Evolutionary conservation across 768 basidiomycete species (phyloP).

Genomic region (Ramaria rubella): DNA sequence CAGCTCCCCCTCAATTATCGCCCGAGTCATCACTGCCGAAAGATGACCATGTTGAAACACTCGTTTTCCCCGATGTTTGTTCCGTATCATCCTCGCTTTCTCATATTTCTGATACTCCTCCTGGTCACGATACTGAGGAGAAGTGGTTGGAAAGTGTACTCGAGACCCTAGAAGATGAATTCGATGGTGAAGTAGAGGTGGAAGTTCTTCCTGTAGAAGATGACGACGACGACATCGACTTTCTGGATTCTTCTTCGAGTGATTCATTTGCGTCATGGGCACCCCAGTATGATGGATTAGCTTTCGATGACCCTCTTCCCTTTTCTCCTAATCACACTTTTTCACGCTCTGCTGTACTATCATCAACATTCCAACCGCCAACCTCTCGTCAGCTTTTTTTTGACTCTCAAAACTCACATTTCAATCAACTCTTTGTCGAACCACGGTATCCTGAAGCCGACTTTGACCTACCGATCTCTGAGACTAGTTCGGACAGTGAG

Average conservation of each 20-base stretch:
- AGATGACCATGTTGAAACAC: constrained; percentile 39
- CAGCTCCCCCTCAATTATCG: constrained; percentile 35
- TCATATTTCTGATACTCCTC: constrained; percentile 25
- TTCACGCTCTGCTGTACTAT: constrained; percentile 8
- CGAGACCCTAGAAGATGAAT: constrained; percentile 62
- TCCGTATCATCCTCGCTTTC: constrained; percentile 35
- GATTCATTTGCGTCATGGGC: constrained; percentile 4
- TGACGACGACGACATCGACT: constrained; percentile 46
- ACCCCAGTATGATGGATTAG: background rate
- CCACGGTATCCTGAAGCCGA: constrained; percentile 52
- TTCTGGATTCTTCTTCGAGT: background rate
- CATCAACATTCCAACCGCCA: background rate
- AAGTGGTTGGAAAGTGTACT: constrained; percentile 79
- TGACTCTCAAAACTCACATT: constrained; percentile 55
- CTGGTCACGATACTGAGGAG: constrained; percentile 50
- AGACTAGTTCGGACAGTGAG: constrained; percentile 79
- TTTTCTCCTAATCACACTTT: constrained; percentile 3
- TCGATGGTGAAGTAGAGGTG: constrained; percentile 39
- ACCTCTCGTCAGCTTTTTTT: constrained; percentile 39
- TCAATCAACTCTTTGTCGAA: constrained; percentile 50
- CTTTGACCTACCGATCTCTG: constrained; percentile 66
- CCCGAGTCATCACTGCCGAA: constrained; percentile 16
- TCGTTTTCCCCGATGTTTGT: constrained; percentile 77
- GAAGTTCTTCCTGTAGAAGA: constrained; percentile 51
- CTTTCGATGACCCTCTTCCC: background rate